A percentile compares a stretch with the other conserved stretches of the same genome.
Evolutionary conservation across 352 stramenopile genomes (phyloP).

Genomic region (Globisporangium polare): DNA sequence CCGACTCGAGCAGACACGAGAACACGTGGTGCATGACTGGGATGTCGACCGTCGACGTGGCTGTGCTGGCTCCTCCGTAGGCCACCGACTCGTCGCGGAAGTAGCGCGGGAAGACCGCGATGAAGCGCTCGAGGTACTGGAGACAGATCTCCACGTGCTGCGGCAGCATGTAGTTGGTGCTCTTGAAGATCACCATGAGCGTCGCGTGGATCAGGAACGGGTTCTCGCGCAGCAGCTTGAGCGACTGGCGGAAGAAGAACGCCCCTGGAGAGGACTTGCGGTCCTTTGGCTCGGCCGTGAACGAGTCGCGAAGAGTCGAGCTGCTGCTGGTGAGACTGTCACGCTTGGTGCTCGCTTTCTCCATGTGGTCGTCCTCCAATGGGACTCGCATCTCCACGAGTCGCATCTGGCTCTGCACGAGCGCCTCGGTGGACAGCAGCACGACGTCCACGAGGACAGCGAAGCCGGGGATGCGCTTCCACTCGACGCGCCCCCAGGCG

Average conservation of each 20-base stretch:
- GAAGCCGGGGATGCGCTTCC: conserved; percentile 57
- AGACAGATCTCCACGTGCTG: conserved; percentile 71
- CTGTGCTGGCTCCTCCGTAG: conserved; percentile 4
- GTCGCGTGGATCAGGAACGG: conserved; percentile 48
- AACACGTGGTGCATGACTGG: conserved; percentile 49
- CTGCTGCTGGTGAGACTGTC: not conserved
- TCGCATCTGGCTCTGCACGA: conserved; percentile 40
- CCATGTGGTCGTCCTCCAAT: conserved; percentile 27
- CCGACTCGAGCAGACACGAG: conserved; percentile 52
- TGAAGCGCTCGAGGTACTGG: conserved; percentile 57
- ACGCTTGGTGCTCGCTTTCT: conserved; percentile 28
- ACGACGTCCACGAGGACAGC: conserved; percentile 38
- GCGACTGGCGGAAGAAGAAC: conserved; percentile 56
- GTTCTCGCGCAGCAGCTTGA: conserved; percentile 48
- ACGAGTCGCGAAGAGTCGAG: conserved; percentile 28
- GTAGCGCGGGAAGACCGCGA: conserved; percentile 55
- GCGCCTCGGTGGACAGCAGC: conserved; percentile 31
- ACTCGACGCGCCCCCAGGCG: conserved; percentile 48
- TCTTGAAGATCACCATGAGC: conserved; percentile 51
- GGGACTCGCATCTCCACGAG: conserved; percentile 36
- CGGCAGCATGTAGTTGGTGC: conserved; percentile 65
- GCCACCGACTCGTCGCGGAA: conserved; percentile 35
- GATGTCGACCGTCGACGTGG: conserved; percentile 24
- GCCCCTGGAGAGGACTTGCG: conserved; percentile 20
- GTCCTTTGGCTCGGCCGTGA: conserved; percentile 27